Percentiles rank a stretch among this genome's conserved stretches.
phyloP scores from a whole-genome alignment of 306 rosid species.

The Sechiopsis laciniata region DNA sequence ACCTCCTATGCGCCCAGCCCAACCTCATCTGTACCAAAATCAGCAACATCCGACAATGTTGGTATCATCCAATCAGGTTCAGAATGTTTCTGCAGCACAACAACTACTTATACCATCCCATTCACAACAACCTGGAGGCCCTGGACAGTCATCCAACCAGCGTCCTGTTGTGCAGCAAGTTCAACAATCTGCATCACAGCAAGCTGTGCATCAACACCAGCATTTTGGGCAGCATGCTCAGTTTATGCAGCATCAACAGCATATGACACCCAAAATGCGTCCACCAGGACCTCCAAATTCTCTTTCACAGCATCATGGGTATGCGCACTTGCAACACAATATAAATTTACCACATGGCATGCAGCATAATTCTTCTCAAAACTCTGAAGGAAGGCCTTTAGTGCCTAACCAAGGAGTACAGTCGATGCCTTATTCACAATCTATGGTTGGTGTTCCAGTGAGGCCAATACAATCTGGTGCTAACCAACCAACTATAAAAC shows the following conservation, averaged over 20 bases:
- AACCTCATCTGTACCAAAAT: constrained; percentile 47
- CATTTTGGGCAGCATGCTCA: constrained; percentile 29
- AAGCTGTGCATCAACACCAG: constrained; percentile 42
- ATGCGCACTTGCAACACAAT: constrained; percentile 43
- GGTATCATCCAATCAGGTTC: constrained; percentile 60
- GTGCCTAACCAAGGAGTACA: constrained; percentile 48
- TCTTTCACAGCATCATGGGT: constrained; percentile 45
- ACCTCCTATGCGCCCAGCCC: constrained; percentile 52
- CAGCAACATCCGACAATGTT: constrained; percentile 55
- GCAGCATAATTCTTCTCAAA: constrained; percentile 49
- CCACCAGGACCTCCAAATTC: constrained; percentile 54
- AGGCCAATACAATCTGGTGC: constrained; percentile 49
- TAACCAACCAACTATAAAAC: constrained; percentile 40
- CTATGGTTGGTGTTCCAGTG: constrained; percentile 37
- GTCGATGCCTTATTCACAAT: constrained; percentile 46
- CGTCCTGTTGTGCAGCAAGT: constrained; percentile 50
- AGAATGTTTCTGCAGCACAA: constrained; percentile 42
- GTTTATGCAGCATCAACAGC: constrained; percentile 45
- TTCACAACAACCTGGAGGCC: constrained; percentile 55
- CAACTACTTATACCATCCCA: constrained; percentile 44
- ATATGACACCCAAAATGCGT: constrained; percentile 44
- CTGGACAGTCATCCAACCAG: constrained; percentile 47
- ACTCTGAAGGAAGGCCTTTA: constrained; percentile 50
- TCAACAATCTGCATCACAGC: constrained; percentile 44
- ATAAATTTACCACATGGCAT: constrained; percentile 37